Conservation (phyloP, 2,329 filamentous ascomycete genomes). For the Aureobasidium sp. region DNA sequence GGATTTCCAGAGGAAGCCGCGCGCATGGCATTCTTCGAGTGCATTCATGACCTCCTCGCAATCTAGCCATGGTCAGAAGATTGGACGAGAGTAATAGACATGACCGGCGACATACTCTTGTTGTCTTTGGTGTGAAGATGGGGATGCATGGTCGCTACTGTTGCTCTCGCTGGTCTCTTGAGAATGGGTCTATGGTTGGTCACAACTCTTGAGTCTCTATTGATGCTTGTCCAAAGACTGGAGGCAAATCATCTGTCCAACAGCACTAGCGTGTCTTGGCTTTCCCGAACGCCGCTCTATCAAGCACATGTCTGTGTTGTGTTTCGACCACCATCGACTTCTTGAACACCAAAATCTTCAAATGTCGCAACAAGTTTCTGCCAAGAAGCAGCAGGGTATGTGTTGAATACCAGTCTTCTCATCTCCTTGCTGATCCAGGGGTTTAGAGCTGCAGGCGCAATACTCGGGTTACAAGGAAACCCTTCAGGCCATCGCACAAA, state of each 20-base stretch:
- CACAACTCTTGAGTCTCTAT: background rate
- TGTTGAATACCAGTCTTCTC: background rate
- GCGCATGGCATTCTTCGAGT: constrained; percentile 90
- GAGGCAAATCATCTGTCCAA: constrained; percentile 3
- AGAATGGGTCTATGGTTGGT: background rate
- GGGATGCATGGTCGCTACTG: constrained; percentile 69
- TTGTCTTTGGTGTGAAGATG: constrained; percentile 93
- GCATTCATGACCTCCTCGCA: constrained; percentile 91
- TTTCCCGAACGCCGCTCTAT: constrained; percentile 6
- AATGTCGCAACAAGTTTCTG: constrained; percentile 45
- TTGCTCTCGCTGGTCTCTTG: too few species aligned
- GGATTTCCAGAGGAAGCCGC: constrained; percentile 86
- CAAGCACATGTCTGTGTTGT: background rate
- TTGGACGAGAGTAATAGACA: background rate
- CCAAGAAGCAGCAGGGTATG: constrained; percentile 67
- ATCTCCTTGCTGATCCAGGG: background rate
- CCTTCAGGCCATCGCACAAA: constrained; percentile 86
- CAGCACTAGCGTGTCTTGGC: constrained; percentile 10
- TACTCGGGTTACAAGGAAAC: constrained; percentile 68
- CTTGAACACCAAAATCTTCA: constrained; percentile 16
- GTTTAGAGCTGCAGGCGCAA: constrained; percentile 65
- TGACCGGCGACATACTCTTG: constrained; percentile 51
- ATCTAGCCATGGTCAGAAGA: constrained; percentile 44
- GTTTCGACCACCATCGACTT: background rate
- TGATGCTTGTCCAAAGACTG: background rate